These are phyloP conservation scores for Talaromyces sp. DNA, from an alignment of 2,329 filamentous ascomycete species.

Conservation along the genomic window DNA sequence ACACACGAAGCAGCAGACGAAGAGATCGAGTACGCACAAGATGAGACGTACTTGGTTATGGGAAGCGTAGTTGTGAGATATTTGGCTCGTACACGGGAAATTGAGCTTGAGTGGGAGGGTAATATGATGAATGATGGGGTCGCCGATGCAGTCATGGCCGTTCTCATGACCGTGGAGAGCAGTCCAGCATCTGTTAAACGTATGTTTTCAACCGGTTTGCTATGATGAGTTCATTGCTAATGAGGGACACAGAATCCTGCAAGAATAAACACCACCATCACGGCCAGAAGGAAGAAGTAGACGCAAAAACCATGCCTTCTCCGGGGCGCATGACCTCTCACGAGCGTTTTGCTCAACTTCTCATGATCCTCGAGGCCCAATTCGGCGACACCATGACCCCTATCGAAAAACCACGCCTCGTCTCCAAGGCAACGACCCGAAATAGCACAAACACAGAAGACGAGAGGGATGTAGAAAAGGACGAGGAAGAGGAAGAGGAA, in stretches of 20 bases:
- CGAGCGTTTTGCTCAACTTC: constrained; percentile 77
- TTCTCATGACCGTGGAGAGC: constrained; percentile 86
- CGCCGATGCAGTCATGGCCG: constrained; percentile 93
- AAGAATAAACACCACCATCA: constrained; percentile 55
- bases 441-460: constrained; percentile 17
- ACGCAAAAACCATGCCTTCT: constrained; percentile 64
- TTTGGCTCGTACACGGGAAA: constrained; percentile 64
- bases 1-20: constrained; percentile 43
- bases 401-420: constrained; percentile 60
- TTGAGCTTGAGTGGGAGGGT: constrained; percentile 94
- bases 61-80: constrained; percentile 83
- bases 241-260: constrained; percentile 50
- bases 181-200: constrained; percentile 92
- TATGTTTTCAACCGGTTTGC: constrained; percentile 40
- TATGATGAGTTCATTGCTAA: background rate
- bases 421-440: constrained; percentile 19
- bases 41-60: constrained; percentile 67
- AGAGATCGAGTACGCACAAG: constrained; percentile 38
- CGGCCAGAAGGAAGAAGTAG: constrained; percentile 42
- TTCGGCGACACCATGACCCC: constrained; percentile 85
- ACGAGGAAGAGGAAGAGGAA: constrained; percentile 43
- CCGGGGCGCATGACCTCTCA: constrained; percentile 57
- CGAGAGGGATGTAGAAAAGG: constrained; percentile 32
- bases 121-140: constrained; percentile 98
- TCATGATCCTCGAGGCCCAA: constrained; percentile 95